phyloP scores from a whole-genome alignment of 768 basidiomycete genomes.

The Boletus eberwhitei region DNA sequence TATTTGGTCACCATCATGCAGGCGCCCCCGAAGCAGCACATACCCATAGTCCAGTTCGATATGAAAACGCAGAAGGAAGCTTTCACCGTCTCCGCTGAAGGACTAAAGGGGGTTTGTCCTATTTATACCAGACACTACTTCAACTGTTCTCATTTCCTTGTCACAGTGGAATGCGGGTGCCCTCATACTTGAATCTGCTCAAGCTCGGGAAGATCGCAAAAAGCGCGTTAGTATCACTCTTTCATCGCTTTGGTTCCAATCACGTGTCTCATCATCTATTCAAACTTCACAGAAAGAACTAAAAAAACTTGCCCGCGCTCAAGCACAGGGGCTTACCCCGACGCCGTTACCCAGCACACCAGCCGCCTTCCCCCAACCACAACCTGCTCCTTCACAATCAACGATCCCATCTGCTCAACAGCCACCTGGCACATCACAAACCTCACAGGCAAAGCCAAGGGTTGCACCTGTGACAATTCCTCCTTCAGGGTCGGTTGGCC shows the following conservation, averaged over 20 bases:
- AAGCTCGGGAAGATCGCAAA: constrained; percentile 75
- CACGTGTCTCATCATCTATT: constrained; percentile 10
- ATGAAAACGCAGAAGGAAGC: constrained; percentile 65
- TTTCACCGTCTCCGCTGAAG: constrained; percentile 69
- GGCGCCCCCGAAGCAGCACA: constrained; percentile 67
- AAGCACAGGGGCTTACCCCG: constrained; percentile 31
- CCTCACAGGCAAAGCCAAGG: constrained; percentile 24
- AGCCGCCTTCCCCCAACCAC: constrained; percentile 34
- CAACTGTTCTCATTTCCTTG: constrained; percentile 8
- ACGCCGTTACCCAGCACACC: constrained; percentile 24
- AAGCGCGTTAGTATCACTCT: constrained; percentile 54
- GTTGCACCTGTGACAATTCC: constrained; percentile 34
- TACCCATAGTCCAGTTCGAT: constrained; percentile 62
- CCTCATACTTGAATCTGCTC: constrained; percentile 63
- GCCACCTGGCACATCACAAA: constrained; percentile 17
- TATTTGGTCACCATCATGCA: constrained; percentile 64
- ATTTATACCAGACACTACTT: constrained; percentile 13
- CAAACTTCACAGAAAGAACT: constrained; percentile 57
- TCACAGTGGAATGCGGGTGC: constrained; percentile 64
- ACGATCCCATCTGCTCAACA: constrained; percentile 23
- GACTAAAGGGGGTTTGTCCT: constrained; percentile 63
- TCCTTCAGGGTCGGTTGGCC: constrained; percentile 22
- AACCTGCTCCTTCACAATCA: constrained; percentile 24
- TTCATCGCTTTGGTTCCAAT: not conserved
- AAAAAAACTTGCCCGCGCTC: constrained; percentile 62